Conservation (phyloP, 345 rosid species). For the Hibiscus trionum region DNA sequence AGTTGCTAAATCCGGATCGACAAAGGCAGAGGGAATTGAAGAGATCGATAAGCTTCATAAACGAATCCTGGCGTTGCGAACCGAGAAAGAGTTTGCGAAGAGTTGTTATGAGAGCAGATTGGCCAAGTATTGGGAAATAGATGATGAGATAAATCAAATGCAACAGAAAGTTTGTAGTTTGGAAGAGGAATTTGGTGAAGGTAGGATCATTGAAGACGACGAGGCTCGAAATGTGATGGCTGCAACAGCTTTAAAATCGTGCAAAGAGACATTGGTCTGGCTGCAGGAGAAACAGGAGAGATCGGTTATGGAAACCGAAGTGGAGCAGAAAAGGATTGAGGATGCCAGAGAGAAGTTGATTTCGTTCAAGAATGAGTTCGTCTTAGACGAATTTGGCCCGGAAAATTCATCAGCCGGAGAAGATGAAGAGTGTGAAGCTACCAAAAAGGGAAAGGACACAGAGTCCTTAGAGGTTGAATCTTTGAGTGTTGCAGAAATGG, state of each 20-base stretch:
- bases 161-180: conserved; percentile 56
- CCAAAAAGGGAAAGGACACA: background rate
- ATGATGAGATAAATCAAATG: conserved; percentile 45
- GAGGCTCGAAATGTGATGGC: conserved; percentile 86
- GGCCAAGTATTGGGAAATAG: conserved; percentile 74
- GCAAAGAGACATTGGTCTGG: conserved; percentile 58
- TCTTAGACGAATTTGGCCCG: conserved; percentile 16
- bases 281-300: conserved; percentile 65
- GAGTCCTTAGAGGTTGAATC: conserved; percentile 22
- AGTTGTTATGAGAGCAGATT: conserved; percentile 27
- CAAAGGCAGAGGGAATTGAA: conserved; percentile 49
- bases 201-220: conserved; percentile 61
- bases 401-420: conserved; percentile 12
- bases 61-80: conserved; percentile 8
- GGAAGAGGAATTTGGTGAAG: conserved; percentile 79
- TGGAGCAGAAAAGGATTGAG: conserved; percentile 43
- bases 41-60: conserved; percentile 78
- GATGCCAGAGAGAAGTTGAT: conserved; percentile 43
- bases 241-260: conserved; percentile 63
- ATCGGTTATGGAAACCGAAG: conserved; percentile 44
- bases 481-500: conserved; percentile 42
- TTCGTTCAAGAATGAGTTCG: conserved; percentile 35
- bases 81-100: background rate
- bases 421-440: background rate
- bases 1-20: conserved; percentile 58